phyloP scores from a whole-genome alignment of 2,329 filamentous ascomycete genomes.

The Chalara sp. region DNA sequence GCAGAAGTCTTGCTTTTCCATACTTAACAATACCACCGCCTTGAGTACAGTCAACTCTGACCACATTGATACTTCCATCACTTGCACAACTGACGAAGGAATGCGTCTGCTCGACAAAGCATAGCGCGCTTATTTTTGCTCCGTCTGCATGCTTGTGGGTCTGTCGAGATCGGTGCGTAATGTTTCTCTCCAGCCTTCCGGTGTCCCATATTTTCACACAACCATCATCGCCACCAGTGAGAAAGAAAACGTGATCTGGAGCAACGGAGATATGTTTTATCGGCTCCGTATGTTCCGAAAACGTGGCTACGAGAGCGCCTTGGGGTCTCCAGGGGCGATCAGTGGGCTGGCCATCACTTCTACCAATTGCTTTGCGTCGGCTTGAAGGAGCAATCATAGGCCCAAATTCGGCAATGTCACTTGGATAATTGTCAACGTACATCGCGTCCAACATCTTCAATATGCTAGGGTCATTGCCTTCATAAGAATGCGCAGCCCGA shows the following conservation, averaged over 20 bases:
- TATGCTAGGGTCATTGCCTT: slow-evolving; percentile 67
- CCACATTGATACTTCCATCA: slow-evolving; percentile 84
- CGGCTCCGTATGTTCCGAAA: slow-evolving; percentile 78
- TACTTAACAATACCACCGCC: slow-evolving; percentile 61
- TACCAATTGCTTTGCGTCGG: slow-evolving; percentile 41
- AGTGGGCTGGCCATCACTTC: slow-evolving; percentile 18
- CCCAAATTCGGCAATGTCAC: slow-evolving; percentile 65
- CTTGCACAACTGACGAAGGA: slow-evolving; percentile 86
- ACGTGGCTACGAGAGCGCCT: slow-evolving; percentile 78
- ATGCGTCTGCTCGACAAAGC: slow-evolving; percentile 90
- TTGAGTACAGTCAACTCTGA: slow-evolving; percentile 59
- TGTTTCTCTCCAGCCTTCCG: slow-evolving; percentile 80
- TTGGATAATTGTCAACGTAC: slow-evolving; percentile 66
- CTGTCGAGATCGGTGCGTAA: slow-evolving; percentile 79
- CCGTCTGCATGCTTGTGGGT: slow-evolving; percentile 71
- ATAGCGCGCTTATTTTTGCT: slow-evolving; percentile 70
- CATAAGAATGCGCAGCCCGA: slow-evolving; percentile 72
- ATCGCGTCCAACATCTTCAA: slow-evolving; percentile 75
- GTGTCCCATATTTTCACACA: slow-evolving; percentile 92
- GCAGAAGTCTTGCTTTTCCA: slow-evolving; percentile 66
- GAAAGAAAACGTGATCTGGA: slow-evolving; percentile 89
- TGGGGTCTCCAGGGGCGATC: slow-evolving; percentile 73
- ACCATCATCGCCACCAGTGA: slow-evolving; percentile 89
- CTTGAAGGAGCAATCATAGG: slow-evolving; percentile 69
- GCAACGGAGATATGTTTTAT: slow-evolving; percentile 77